Evolutionary conservation across 306 rosid species (phyloP), one percentile per base, ranked within the genome.

Genomic region (Trifolium fragiferum): DNA sequence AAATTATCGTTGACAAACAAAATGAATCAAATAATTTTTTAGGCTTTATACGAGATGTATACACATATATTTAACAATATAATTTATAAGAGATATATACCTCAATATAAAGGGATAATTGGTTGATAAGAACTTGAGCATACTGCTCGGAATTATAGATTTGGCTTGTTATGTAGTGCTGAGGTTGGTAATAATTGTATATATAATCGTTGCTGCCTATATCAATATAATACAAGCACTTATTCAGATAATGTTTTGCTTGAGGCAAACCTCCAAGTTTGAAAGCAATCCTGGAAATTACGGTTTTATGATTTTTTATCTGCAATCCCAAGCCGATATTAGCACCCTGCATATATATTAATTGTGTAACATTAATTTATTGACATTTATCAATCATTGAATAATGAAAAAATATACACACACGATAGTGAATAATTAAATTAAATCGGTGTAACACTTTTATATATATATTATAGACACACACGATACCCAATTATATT

Each of bases 131-230:
- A 77, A 63, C 19, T 1, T 23, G 5, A 15, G 88, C 79, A 83
- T 41, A 89, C 14, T 82, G 77, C 6, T 66, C 15, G 2, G 55
- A 78, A 19, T 16, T 82, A 51, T 74, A 87, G 5, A 7, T 0
- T 33, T 1, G 6, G 19, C 87, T 76, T 11, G 88, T 46, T 1
- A 55, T 14, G 67, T 81, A 85, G 6, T 12, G 19, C 11, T 25
- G 3, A 23, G 92, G 92, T 46, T 32, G 5, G 67, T 70, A 88
- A 58, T 86, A 90, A 65, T 89, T 90, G 76, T 78, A 78, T 23
- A 85, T 14, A 75, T 82, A 90, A 66, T 89, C 96, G 15, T 87
- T 89, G 53, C 14, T 82, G 1, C 96, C 96, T 27, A 89, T 78
- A 40, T 41, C 50, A n/a, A 90, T 74, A 6, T 76, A 80, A 72